Conservation (phyloP, 305 asterid species). For the Caryopteris hybrid region DNA sequence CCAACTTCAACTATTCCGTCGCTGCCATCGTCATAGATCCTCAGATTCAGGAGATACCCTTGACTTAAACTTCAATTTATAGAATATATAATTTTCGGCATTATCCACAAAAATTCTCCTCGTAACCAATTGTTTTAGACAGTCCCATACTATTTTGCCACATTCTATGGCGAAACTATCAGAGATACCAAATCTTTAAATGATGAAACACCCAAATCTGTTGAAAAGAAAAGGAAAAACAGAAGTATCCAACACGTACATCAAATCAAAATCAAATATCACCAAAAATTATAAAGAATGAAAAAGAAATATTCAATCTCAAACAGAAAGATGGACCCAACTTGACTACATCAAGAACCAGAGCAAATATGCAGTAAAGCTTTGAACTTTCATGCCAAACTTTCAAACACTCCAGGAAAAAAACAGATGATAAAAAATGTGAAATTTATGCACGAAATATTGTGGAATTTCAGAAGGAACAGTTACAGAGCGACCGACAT, state of each 20-base stretch:
- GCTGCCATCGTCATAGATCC: conserved; percentile 22
- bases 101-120: conserved; percentile 15
- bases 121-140: conserved; percentile 4
- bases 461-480: conserved; percentile 8
- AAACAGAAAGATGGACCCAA: background rate
- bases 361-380: conserved; percentile 24
- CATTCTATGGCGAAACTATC: conserved; percentile 14
- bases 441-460: conserved; percentile 31
- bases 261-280: background rate
- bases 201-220: conserved; percentile 23
- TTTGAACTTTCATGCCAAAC: conserved; percentile 15
- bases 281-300: background rate
- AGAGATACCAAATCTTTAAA: background rate
- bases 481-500: conserved; percentile 14
- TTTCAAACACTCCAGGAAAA: conserved; percentile 28
- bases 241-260: background rate
- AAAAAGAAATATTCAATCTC: background rate
- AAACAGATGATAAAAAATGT: background rate
- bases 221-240: background rate
- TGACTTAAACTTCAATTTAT: conserved; percentile 13
- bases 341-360: conserved; percentile 5
- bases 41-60: conserved; percentile 35
- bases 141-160: background rate
- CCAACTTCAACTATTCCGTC: conserved; percentile 23
- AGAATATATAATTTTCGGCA: conserved; percentile 12